These are phyloP conservation scores for Tricholoma matsutake DNA, from an alignment of 768 basidiomycete genomes.

Conservation along the genomic window DNA sequence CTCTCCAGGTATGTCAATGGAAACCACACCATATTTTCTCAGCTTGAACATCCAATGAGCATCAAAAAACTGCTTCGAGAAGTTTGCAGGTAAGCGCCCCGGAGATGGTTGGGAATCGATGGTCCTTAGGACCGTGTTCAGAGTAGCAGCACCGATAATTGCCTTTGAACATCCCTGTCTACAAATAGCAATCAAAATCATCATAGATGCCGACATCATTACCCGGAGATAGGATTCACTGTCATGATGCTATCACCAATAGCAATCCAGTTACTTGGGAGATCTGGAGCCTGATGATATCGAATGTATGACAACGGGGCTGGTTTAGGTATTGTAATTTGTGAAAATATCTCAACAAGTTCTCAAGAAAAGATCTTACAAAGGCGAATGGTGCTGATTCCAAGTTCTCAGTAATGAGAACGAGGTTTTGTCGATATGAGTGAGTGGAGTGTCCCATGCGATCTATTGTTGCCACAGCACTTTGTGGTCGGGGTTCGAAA, in stretches of 20 bases:
- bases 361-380: conserved; percentile 12
- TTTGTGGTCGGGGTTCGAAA: too few species aligned
- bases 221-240: conserved; percentile 13
- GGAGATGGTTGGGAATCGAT: too few species aligned
- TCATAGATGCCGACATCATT: not conserved
- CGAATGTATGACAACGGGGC: conserved; percentile 22
- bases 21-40: not conserved
- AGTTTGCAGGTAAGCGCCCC: not conserved
- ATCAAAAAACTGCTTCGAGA: not conserved
- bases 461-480: too few species aligned
- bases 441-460: too few species aligned
- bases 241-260: conserved; percentile 34
- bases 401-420: too few species aligned
- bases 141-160: not conserved
- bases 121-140: not conserved
- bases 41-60: too few species aligned
- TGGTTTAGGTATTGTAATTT: too few species aligned
- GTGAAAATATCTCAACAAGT: not conserved
- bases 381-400: conserved; percentile 4
- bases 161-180: not conserved
- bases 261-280: conserved; percentile 32
- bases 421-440: too few species aligned
- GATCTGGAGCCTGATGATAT: conserved; percentile 22
- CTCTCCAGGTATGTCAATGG: not conserved
- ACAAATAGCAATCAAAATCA: not conserved